A percentile compares a stretch with the other conserved stretches of the same genome.
These are phyloP conservation scores for Capsella bursapastoris DNA, from an alignment of 345 rosid species.

Conservation along the genomic window DNA sequence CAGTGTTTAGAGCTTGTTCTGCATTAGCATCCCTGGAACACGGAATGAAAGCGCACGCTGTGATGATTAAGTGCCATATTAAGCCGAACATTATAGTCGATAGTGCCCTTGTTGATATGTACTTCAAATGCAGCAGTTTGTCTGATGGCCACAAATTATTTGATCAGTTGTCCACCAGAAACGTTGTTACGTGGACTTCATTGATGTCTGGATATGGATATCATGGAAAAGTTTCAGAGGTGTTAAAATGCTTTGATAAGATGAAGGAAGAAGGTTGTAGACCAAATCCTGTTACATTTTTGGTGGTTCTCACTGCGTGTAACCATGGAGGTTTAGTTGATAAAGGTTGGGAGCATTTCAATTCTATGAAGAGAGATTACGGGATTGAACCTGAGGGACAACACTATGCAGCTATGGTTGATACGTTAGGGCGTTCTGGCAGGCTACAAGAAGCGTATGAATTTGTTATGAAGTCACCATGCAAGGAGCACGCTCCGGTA, in stretches of 20 bases:
- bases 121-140: conserved; percentile 72
- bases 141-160: conserved; percentile 57
- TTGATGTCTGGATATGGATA: conserved; percentile 72
- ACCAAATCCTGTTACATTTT: conserved; percentile 70
- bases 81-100: conserved; percentile 59
- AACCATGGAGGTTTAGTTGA: conserved; percentile 74
- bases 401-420: conserved; percentile 78
- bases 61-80: conserved; percentile 55
- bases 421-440: conserved; percentile 73
- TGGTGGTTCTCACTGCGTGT: conserved; percentile 75
- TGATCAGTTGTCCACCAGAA: conserved; percentile 47
- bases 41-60: conserved; percentile 64
- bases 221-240: conserved; percentile 66
- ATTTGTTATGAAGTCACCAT: conserved; percentile 61
- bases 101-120: conserved; percentile 78
- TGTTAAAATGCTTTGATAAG: conserved; percentile 62
- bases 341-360: conserved; percentile 57
- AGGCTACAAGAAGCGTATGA: conserved; percentile 67
- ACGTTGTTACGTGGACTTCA: conserved; percentile 72
- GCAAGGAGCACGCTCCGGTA: conserved; percentile 55
- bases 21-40: conserved; percentile 63
- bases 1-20: conserved; percentile 68
- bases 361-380: conserved; percentile 60
- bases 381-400: conserved; percentile 62
- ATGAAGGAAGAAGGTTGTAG: conserved; percentile 63